Conservation (phyloP, 2,329 filamentous ascomycete genomes). For the Botryosphaeria dothidea region DNA sequence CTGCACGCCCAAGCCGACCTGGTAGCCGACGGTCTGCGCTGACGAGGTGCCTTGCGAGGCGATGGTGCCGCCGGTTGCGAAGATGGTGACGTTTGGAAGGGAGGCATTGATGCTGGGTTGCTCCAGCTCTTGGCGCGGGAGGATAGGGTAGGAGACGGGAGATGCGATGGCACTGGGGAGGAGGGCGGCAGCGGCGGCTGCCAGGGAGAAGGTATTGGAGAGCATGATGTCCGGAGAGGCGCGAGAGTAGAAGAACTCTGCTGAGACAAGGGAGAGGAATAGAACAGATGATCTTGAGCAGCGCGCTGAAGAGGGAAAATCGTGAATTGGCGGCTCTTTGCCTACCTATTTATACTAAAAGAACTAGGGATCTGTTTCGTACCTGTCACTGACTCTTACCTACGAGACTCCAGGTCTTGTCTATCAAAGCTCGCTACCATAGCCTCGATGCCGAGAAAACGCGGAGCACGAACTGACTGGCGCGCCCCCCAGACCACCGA, state of each 20-base stretch:
- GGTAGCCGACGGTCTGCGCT: slow-evolving; percentile 58
- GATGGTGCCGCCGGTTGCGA: slow-evolving; percentile 61
- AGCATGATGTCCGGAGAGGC: not conserved
- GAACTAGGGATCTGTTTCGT: not conserved
- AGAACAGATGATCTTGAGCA: not conserved
- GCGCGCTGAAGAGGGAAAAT: not conserved
- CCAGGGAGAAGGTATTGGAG: not conserved
- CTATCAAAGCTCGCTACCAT: not conserved
- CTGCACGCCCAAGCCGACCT: slow-evolving; percentile 52
- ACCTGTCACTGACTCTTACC: not conserved
- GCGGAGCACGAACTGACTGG: not conserved
- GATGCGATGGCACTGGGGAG: not conserved
- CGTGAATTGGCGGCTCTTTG: not conserved
- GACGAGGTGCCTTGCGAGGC: slow-evolving; percentile 53
- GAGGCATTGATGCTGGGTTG: slow-evolving; percentile 43
- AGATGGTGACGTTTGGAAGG: slow-evolving; percentile 59
- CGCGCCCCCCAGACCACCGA: not conserved
- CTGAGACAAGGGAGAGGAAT: not conserved
- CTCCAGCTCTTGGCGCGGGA: slow-evolving; percentile 1
- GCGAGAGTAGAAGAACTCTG: not conserved
- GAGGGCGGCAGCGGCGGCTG: not conserved
- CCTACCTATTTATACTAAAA: not conserved
- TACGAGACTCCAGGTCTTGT: not conserved
- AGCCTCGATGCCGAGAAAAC: not conserved
- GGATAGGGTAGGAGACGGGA: not conserved